Base-by-base conservation (phyloP, 2,329 filamentous ascomycete species). In the Colletotrichum theobromicola region DNA sequence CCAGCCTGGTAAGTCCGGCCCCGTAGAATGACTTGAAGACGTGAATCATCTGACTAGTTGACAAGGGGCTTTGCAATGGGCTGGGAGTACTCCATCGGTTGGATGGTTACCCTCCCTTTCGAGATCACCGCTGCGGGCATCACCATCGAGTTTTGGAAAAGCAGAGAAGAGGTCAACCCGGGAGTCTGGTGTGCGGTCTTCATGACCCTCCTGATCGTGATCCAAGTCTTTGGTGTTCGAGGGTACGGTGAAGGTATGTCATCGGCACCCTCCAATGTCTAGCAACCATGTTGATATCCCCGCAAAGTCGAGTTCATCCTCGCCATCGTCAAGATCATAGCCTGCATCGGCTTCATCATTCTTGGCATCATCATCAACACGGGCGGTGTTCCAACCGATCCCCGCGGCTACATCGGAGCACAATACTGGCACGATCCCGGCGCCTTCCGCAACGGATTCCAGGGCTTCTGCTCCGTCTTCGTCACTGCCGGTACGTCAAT, bases 161-260 rank as follows among this genome's bases (percentile, higher is more conserved):
- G 87, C 2, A 84, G 90, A 32, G 89, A 93, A 0, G 86, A 84
- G 62, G 87, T 96, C 72, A 96, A 96, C 79, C 92, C 94, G 0
- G 94, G 94, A 61, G 93, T 96, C 12, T 96, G 92, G 85, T 95
- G 97, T 67, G 89, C 94, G 34, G 88, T 94, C 62, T 92, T 94
- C 84, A 84, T 94, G 7, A 85, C 93, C 13, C 75, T 85, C 60
- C 93, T 94, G 78, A 79, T 93, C 69, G 83, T 81, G 76, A 93
- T 94, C 85, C 94, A 94, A 81, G 92, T 91, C 79, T 93, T 93
- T 75, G 87, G 93, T 65, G 92, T 96, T 80, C 86, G 85, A 26
- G 92, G 93, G 83, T 93, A 93, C 62, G 92, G 92, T 74, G 91
- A 94, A 80, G 88, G 90, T 75, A 89, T 90, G 77, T 88, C 87